Evolutionary conservation across 306 rosid species (phyloP), one percentile per base, ranked within the genome.

Genomic region (Inga laurina): DNA sequence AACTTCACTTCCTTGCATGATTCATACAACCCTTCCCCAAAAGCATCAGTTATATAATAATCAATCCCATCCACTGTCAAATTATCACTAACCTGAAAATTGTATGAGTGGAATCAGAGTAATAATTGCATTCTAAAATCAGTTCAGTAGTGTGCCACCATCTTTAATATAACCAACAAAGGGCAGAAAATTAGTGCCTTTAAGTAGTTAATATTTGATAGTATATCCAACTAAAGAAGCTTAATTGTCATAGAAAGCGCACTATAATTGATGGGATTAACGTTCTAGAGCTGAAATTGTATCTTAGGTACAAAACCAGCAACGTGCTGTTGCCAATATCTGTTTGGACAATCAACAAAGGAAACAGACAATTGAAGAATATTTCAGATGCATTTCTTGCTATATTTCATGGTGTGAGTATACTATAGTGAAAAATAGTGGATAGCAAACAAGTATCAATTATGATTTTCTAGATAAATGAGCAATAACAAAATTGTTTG

Each of bases 1-100:
- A 91, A 96, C 82, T 94, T 96, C 65, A 96, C 99, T 72, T 96
- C 98, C 86, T 94, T 96, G 95, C 99, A 96, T 73, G 99, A 96
- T 75, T 94, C 89, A 71, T 89, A 96, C 81, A 96, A 86, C 77
- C 98, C 97, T 90, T 91, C 94, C 83, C 99, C 99, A 90, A 92
- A 96, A 84, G 92, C 83, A 82, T 94, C 98, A 81, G 87, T 87
- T 62, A 88, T 71, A 84, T 86, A 90, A 89, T 82, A 96, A 79
- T 96, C 94, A 87, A 96, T 96, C 85, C 92, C 97, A 82, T 91
- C 89, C 78, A 94, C 98, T 18, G 97, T 91, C 89, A 83, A 82
- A 86, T 90, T 96, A 81, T 85, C 89, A 84, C 87, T 90, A 80
- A 83, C 93, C 99, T 96, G 96, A 80, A 89, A 86, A 75, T 70